Conservation (phyloP, 805 yeast species). For the Candida michaelii region DNA sequence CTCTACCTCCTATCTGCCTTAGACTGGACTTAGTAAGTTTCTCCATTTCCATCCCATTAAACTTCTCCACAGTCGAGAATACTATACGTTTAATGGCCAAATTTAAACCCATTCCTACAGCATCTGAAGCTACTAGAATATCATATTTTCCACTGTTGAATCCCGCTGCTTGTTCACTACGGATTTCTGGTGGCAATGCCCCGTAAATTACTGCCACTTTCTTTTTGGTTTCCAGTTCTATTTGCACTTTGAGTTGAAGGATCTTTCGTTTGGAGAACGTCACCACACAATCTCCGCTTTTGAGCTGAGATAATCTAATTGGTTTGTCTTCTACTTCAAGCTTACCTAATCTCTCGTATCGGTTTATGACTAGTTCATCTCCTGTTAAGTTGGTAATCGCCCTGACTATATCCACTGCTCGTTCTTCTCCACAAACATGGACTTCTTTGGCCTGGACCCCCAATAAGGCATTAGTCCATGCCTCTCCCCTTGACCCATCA, state of each 20-base stretch:
- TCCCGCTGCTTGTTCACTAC: conserved; percentile 76
- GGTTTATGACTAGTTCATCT: conserved; percentile 70
- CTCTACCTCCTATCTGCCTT: conserved; percentile 95
- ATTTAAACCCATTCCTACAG: conserved; percentile 96
- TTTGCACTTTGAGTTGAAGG: conserved; percentile 62
- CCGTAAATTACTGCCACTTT: conserved; percentile 93
- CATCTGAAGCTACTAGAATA: conserved; percentile 92
- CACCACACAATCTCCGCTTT: conserved; percentile 85
- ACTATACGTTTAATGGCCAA: conserved; percentile 78
- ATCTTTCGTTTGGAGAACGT: conserved; percentile 79
- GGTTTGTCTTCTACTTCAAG: conserved; percentile 50
- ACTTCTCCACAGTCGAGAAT: conserved; percentile 68
- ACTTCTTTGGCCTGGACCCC: conserved; percentile 85
- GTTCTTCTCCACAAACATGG: conserved; percentile 91
- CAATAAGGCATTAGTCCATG: conserved; percentile 89
- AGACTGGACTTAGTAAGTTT: conserved; percentile 61
- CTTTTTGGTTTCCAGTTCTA: conserved; percentile 61
- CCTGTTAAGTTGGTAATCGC: conserved; percentile 68
- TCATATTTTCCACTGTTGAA: conserved; percentile 82
- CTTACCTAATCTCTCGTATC: conserved; percentile 74
- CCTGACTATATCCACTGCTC: conserved; percentile 68
- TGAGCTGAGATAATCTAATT: conserved; percentile 36
- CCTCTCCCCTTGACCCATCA: conserved; percentile 78
- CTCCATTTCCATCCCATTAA: conserved; percentile 56
- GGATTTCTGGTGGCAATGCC: conserved; percentile 91